A percentile compares a stretch with the other conserved stretches of the same genome.
Conservation (phyloP, 2,329 filamentous ascomycete species). For the Pseudocercospora musae region DNA sequence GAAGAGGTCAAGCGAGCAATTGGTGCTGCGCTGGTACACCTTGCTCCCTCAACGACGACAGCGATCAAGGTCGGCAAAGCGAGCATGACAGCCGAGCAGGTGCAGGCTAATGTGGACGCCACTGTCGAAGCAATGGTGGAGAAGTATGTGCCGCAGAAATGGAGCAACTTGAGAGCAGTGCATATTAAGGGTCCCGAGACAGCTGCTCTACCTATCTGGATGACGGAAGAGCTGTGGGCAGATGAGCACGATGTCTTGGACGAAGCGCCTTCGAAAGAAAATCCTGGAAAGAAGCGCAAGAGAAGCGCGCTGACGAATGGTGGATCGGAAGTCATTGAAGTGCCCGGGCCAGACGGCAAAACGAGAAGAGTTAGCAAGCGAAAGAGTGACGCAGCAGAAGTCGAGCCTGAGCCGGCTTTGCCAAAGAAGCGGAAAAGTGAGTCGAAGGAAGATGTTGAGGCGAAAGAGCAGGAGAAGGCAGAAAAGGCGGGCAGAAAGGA, state of each 20-base stretch:
- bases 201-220: constrained; percentile 86
- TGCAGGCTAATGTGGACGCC: constrained; percentile 76
- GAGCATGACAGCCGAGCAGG: constrained; percentile 68
- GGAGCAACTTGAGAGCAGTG: constrained; percentile 78
- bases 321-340: constrained; percentile 28
- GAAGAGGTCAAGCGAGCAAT: constrained; percentile 78
- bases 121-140: constrained; percentile 68
- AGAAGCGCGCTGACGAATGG: constrained; percentile 27
- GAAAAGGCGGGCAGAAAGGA: constrained; percentile 29
- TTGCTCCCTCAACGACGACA: constrained; percentile 75
- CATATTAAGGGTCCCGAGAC: constrained; percentile 91
- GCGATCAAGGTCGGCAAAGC: constrained; percentile 76
- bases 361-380: constrained; percentile 31
- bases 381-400: constrained; percentile 17
- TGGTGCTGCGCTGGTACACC: constrained; percentile 71
- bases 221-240: constrained; percentile 87
- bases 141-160: constrained; percentile 79
- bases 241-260: constrained; percentile 70
- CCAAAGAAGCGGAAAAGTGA: constrained; percentile 33
- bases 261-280: constrained; percentile 39
- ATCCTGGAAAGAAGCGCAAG: constrained; percentile 36
- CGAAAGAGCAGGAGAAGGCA: constrained; percentile 19
- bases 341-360: constrained; percentile 34
- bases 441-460: constrained; percentile 20
- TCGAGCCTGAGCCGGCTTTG: constrained; percentile 19